A percentile compares a stretch with the other conserved stretches of the same genome.
Conservation (phyloP, 257 asterid species). For the Gentiana macrophylla region DNA sequence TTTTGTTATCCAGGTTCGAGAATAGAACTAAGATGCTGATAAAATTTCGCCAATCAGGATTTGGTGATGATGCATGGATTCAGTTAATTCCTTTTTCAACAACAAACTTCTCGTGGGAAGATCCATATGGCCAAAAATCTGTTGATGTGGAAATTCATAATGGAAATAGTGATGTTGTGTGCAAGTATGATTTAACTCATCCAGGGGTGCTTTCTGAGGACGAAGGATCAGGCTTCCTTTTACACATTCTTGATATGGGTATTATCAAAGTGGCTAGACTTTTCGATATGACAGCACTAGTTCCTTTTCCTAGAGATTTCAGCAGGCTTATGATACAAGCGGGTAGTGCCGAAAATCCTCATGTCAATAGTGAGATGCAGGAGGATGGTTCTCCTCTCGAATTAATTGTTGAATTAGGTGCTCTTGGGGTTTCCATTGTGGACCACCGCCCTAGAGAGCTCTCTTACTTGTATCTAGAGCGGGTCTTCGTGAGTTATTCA, state of each 20-base stretch:
- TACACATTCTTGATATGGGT: constrained; percentile 56
- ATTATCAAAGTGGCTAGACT: constrained; percentile 71
- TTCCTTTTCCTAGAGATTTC: constrained; percentile 33
- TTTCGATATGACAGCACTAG: constrained; percentile 27
- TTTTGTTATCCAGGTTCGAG: constrained; percentile 58
- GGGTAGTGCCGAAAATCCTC: constrained; percentile 45
- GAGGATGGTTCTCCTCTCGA: constrained; percentile 73
- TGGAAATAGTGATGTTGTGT: constrained; percentile 27
- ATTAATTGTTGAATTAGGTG: constrained; percentile 79
- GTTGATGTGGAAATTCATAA: constrained; percentile 47
- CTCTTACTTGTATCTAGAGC: constrained; percentile 84
- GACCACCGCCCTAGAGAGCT: constrained; percentile 87
- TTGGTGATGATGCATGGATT: constrained; percentile 74
- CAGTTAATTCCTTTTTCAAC: constrained; percentile 67
- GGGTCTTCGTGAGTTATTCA: constrained; percentile 67
- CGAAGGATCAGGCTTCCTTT: constrained; percentile 43
- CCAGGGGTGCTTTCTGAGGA: constrained; percentile 41
- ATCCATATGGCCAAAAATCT: constrained; percentile 73
- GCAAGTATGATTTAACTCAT: constrained; percentile 50
- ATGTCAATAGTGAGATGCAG: constrained; percentile 41
- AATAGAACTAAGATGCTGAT: constrained; percentile 57
- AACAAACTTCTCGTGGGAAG: constrained; percentile 68
- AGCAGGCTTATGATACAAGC: constrained; percentile 25
- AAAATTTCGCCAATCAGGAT: constrained; percentile 78
- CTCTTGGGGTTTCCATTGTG: constrained; percentile 73